Evolutionary conservation across 78 protist genomes (phyloP).

Genomic region (Dictyostelium discoideum): dicty_2.7 NC_007089.4:2001501-2002000

Average conservation of each 20-base stretch:
- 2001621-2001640: constrained; percentile 66
- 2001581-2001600: constrained; percentile 67
- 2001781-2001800: background rate
- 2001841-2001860: background rate
- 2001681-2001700: background rate
- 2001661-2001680: background rate
- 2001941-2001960: constrained; percentile 74
- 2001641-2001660: background rate
- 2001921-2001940: constrained; percentile 4
- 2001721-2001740: background rate
- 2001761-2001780: background rate
- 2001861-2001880: constrained; percentile 24
- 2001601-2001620: constrained; percentile 50
- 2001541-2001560: constrained; percentile 13
- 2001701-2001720: constrained; percentile 17
- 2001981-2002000: constrained; percentile 4
- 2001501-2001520: constrained; percentile 41
- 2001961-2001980: constrained; percentile 46
- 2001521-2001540: constrained; percentile 31
- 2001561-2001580: constrained; percentile 65
- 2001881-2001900: constrained; percentile 30
- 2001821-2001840: background rate
- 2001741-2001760: background rate
- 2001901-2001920: constrained; percentile 53
- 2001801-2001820: background rate